Base-by-base conservation (phyloP, 225 moss, liverwort and hornwort genomes). In the Anthoceros angustus region DNA sequence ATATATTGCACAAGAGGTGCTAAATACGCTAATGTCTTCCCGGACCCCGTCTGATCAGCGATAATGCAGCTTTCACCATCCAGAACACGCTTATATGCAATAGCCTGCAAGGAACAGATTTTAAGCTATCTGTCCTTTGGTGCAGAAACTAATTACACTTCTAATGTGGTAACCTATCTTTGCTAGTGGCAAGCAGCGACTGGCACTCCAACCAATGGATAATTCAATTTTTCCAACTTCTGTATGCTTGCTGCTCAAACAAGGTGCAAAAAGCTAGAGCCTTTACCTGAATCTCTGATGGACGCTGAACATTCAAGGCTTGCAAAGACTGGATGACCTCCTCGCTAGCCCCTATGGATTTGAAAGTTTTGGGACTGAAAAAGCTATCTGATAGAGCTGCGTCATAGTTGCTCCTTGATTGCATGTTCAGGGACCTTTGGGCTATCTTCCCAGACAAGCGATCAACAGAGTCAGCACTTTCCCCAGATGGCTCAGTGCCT, bases 41-140 rank as follows among this genome's bases (percentile, higher is more conserved):
- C 98, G 63, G 98, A 89, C 63, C 98, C 98, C 43, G 98, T 80
- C 75, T 98, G 98, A 74, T 98, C 98, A 40, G 92, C 98, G 48
- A 98, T 77, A 55, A 98, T 89, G 68, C 98, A 98, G 79, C 89
- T 98, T 72, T 79, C 81, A 63, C 92, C 92, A 64, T 87, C 82
- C 69, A 92, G 40, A 49, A 98, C 75, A 40, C 92, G 76, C 72
- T 86, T 86, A 73, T 87, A 98, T 65, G 87, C 76, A 80, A 98
- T 78, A 61, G 98, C 98, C 92, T 98, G 48, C 70, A 78, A 41
- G 72, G 67, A 71, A 68, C 32, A 32, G 32, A 32, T 32, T 32
- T 1, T 32, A 32, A 32, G 32, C 32, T 32, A 4, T 32, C 32
- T 32, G 32, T 32, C 1, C 32, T 32, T 32, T 32, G 1, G 32